phyloP scores from a whole-genome alignment of 345 rosid genomes.

The Atalantia buxifolia region DNA sequence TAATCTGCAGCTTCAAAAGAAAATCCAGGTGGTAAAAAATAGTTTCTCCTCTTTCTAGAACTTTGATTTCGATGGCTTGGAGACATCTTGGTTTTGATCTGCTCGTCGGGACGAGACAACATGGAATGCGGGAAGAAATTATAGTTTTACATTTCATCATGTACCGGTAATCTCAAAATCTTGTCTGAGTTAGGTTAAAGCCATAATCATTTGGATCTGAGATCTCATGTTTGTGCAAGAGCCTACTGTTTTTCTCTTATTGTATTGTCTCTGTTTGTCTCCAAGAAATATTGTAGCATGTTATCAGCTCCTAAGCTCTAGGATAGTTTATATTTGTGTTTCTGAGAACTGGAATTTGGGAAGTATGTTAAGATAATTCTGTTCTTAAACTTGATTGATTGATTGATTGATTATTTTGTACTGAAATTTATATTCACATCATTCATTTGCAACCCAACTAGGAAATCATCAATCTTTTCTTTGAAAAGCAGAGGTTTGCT shows the following conservation, averaged over 20 bases:
- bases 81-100: slow-evolving; percentile 1
- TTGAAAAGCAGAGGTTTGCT: background rate
- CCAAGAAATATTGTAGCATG: slow-evolving; percentile 1
- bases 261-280: background rate
- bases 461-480: background rate
- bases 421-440: background rate
- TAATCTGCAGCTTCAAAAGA: background rate
- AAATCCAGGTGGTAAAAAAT: background rate
- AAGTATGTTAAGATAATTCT: slow-evolving; percentile 17
- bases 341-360: slow-evolving; percentile 5
- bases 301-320: slow-evolving; percentile 17
- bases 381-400: slow-evolving; percentile 9
- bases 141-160: background rate
- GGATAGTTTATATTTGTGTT: slow-evolving; percentile 17
- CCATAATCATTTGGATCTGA: background rate
- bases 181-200: background rate
- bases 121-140: background rate
- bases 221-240: background rate
- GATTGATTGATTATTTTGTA: slow-evolving; percentile 12
- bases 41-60: background rate
- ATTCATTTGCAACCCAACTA: background rate
- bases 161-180: background rate
- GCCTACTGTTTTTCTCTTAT: background rate
- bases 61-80: slow-evolving; percentile 1
- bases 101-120: background rate